These are phyloP conservation scores for Anacardium occidentale DNA, from an alignment of 345 rosid species.

Conservation along the genomic window DNA sequence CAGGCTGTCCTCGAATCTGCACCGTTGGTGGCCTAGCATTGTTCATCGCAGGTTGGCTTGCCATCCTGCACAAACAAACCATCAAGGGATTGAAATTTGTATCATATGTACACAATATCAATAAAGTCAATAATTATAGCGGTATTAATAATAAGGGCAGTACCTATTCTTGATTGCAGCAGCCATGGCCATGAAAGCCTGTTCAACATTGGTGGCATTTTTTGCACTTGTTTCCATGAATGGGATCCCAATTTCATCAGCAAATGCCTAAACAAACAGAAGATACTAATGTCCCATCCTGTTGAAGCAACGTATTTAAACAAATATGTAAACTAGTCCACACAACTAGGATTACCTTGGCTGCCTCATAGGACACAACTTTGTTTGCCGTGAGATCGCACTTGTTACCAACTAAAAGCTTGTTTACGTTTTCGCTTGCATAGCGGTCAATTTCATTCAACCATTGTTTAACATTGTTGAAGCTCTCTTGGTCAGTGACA, in stretches of 20 bases:
- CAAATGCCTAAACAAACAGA: slow-evolving; percentile 49
- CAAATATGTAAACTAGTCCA: not conserved
- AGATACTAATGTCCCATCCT: not conserved
- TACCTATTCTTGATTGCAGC: slow-evolving; percentile 69
- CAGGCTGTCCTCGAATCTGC: slow-evolving; percentile 92
- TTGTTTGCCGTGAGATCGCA: slow-evolving; percentile 65
- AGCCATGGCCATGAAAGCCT: slow-evolving; percentile 85
- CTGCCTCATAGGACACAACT: slow-evolving; percentile 65
- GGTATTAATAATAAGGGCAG: not conserved
- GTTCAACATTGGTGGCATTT: slow-evolving; percentile 64
- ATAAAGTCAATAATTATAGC: no score
- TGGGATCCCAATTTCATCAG: slow-evolving; percentile 74
- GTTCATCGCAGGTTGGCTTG: slow-evolving; percentile 78
- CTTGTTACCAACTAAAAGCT: slow-evolving; percentile 77
- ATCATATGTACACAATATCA: no score
- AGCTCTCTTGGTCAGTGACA: slow-evolving; percentile 78
- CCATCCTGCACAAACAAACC: slow-evolving; percentile 66
- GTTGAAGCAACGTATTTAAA: not conserved
- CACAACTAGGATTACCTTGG: slow-evolving; percentile 41
- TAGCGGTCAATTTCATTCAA: slow-evolving; percentile 72
- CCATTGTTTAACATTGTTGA: slow-evolving; percentile 80
- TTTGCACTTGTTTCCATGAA: slow-evolving; percentile 83
- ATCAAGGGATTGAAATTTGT: no score
- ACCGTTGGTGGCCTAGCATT: slow-evolving; percentile 85
- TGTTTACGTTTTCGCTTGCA: slow-evolving; percentile 76